Evolutionary conservation across 108 stramenopile genomes (phyloP), one percentile per base, ranked within the genome.

Genomic region (Cyclotella distinguenda): DNA sequence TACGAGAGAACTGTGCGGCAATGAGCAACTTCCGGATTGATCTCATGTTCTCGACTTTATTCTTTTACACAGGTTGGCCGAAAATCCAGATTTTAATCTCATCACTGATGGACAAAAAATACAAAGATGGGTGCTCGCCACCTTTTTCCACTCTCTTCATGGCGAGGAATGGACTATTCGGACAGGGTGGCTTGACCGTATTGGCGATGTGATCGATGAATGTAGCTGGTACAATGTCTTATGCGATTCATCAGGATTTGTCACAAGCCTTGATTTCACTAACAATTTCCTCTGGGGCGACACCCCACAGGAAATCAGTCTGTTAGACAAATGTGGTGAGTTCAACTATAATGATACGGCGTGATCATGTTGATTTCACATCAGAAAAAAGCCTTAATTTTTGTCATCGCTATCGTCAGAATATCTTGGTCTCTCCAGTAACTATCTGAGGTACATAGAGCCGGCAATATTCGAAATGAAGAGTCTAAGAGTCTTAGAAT

Each of bases 201-300:
- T 19, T 22, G 74, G 59, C 13, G 49, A 63, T 45, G 19, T 60
- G 7, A 39, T 38, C 12, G 31, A 76, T 40, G 74, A 76, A 55
- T 76, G 74, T 16, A 48, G 61, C n/a, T 76, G 74, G 74, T 58
- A 76, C 61, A 66, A 66, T 19, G 25, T 76, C 46, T 26, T 46
- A 34, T 76, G 74, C 46, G 60, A 67, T 39, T 47, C 32, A 22
- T 32, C 27, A 11, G 74, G 66, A 31, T 8, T 5, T 23, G 66
- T 76, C 10, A 42, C 50, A 16, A 33, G 66, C 18, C 42, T 76
- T 16, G 54, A 67, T 21, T 51, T 76, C 54, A 68, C 39, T 33
- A 60, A 42, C 23, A 76, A 76, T 28, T 48, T 40, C 21, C 46
- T 76, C 2, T 51, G 45, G 54, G 74, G 74, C 22, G 36, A 40